These are phyloP conservation scores for Quercus bicolor DNA, from an alignment of 306 rosid species.

Conservation along the genomic window DNA sequence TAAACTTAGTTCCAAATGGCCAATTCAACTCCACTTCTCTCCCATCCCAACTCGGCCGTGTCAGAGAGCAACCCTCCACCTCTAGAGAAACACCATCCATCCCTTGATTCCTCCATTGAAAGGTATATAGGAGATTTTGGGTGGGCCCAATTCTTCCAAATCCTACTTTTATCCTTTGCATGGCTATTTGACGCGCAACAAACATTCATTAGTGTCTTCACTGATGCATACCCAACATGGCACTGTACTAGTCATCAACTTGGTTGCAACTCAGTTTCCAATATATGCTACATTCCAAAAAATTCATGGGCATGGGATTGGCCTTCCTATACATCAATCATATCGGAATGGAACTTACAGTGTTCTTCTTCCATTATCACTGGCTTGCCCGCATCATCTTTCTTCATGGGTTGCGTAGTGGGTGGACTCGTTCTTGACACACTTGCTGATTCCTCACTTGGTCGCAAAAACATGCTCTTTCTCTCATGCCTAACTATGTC, in stretches of 20 bases:
- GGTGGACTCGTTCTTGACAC: conserved; percentile 51
- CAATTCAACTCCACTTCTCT: conserved; percentile 30
- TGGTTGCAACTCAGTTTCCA: conserved; percentile 1
- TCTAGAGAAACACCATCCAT: conserved; percentile 24
- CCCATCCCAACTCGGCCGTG: conserved; percentile 9
- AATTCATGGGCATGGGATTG: conserved; percentile 53
- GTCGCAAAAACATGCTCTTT: conserved; percentile 58
- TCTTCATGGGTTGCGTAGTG: conserved; percentile 52
- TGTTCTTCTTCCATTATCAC: conserved; percentile 30
- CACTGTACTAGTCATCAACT: conserved; percentile 27
- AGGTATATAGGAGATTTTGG: conserved; percentile 37
- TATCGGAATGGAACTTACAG: conserved; percentile 51
- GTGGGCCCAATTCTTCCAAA: conserved; percentile 49
- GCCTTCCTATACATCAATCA: conserved; percentile 29
- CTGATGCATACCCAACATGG: conserved; percentile 51
- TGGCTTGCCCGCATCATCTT: conserved; percentile 52
- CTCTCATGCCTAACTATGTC: conserved; percentile 49
- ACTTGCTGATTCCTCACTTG: conserved; percentile 50
- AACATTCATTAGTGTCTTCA: conserved; percentile 54
- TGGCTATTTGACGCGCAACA: conserved; percentile 68
- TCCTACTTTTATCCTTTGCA: conserved; percentile 40
- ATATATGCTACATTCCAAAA: conserved; percentile 34
- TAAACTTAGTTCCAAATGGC: conserved; percentile 12
- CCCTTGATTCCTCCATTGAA: conserved; percentile 50
- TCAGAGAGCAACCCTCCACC: background rate